phyloP scores from a whole-genome alignment of 2,329 filamentous ascomycete genomes.

The Xylaria multiplex region DNA sequence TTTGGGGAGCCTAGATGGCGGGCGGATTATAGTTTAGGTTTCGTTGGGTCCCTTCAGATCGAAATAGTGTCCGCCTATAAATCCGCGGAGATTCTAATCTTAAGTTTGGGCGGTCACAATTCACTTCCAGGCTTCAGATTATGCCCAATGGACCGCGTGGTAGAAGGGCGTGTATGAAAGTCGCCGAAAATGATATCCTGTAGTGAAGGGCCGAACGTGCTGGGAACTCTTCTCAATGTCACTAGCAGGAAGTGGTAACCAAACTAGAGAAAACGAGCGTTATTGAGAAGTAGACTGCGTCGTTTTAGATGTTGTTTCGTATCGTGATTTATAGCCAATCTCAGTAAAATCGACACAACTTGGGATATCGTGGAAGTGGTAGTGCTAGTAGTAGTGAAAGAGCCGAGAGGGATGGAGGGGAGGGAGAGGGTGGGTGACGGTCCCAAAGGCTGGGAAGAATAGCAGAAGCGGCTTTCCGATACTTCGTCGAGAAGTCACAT shows the following conservation, averaged over 20 bases:
- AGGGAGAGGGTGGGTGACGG: neutral
- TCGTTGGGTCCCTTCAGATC: neutral
- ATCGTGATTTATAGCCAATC: neutral
- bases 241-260: neutral
- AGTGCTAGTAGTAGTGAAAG: neutral
- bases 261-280: constrained; percentile 19
- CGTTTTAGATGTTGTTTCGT: constrained; percentile 4
- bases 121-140: neutral
- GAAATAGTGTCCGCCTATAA: constrained; percentile 8
- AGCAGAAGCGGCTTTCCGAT: neutral
- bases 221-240: neutral
- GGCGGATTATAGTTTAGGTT: constrained; percentile 16
- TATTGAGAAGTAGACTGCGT: neutral
- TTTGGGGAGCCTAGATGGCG: constrained; percentile 19
- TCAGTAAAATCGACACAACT: neutral
- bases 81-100: constrained; percentile 9
- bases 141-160: constrained; percentile 11
- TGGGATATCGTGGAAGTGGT: neutral
- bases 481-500: neutral
- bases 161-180: neutral
- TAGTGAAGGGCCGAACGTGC: constrained; percentile 3
- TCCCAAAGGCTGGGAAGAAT: neutral
- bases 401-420: neutral
- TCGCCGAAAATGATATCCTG: neutral
- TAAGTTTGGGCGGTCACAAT: neutral